phyloP scores from a whole-genome alignment of 2,329 filamentous ascomycete species.

The Cryphonectria carpinicola region DNA sequence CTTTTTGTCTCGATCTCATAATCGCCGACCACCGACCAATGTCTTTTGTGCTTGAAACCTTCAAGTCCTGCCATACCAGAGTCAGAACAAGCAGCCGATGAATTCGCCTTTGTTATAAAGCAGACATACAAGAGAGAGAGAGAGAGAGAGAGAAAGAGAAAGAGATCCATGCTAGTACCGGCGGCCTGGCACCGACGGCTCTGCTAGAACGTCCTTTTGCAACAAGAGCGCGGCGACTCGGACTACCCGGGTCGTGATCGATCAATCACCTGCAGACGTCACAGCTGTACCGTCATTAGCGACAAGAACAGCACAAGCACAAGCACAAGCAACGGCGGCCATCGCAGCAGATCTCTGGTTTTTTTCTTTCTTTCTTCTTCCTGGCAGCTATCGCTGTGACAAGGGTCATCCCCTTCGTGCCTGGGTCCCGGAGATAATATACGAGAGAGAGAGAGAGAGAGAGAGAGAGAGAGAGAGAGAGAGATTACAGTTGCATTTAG shows the following conservation, averaged over 20 bases:
- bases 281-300: slow-evolving; percentile 12
- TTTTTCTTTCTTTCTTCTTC: no score
- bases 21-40: no score
- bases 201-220: background rate
- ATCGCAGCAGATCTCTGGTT: slow-evolving; percentile 8
- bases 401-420: slow-evolving; percentile 18
- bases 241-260: slow-evolving; percentile 15
- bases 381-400: slow-evolving; percentile 19
- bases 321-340: slow-evolving; percentile 9
- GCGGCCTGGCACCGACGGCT: background rate
- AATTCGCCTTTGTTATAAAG: background rate
- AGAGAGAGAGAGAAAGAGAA: background rate
- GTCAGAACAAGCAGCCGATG: background rate
- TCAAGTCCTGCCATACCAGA: no score
- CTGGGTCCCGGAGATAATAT: slow-evolving; percentile 11
- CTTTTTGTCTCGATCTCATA: background rate
- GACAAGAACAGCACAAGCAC: slow-evolving; percentile 12
- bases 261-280: background rate
- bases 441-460: background rate
- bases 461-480: slow-evolving; percentile 1
- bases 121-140: background rate
- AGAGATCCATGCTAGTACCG: background rate
- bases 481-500: slow-evolving; percentile 14
- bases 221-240: background rate
- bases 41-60: background rate